Base-by-base conservation (phyloP, 441 rosid species). In the Populus hybrid region DNA sequence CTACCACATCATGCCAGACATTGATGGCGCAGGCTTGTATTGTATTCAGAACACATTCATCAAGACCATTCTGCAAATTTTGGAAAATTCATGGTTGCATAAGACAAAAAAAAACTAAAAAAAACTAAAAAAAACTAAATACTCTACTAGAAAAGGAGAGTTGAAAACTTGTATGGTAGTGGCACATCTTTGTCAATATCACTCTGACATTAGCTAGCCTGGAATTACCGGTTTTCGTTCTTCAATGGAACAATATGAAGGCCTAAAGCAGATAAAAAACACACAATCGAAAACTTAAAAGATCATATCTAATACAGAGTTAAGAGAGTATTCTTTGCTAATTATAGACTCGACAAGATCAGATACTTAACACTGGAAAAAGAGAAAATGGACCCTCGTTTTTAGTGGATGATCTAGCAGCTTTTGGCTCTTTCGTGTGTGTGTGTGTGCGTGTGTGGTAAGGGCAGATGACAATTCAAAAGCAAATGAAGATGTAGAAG, bases 1-100 rank as follows among this genome's bases (percentile, higher is more conserved):
- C 10, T 81, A 87, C 93, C 89, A 81, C 82, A 80, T 84, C 77
- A 42, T 76, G 71, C 80, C 82, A 86, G 50, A 78, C 72, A 66
- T 79, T 20, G 67, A 88, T 87, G 76, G 86, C 87, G 64, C 93
- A 88, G 24, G 89, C 89, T 80, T 88, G 84, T 18, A 89, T 77
- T n/a, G 79, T 71, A 79, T 89, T 88, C 16, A 86, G 69, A 76
- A 61, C 69, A 74, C 92, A 85, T 81, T 89, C 88, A 26, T 83
- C 84, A 24, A 36, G 79, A 73, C 90, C 92, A 74, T 88, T 79
- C 92, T 89, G 87, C 83, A 85, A 78, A 77, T 24, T 69, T 64
- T 16, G 36, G 20, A 18, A 40, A 53, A 72, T 69, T 11, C 63
- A 73, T 36, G 69, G 3, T 38, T 53, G 75, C 42, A 10, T 57